phyloP scores from a whole-genome alignment of 2,329 filamentous ascomycete species.

The Helotiales sp. region DNA sequence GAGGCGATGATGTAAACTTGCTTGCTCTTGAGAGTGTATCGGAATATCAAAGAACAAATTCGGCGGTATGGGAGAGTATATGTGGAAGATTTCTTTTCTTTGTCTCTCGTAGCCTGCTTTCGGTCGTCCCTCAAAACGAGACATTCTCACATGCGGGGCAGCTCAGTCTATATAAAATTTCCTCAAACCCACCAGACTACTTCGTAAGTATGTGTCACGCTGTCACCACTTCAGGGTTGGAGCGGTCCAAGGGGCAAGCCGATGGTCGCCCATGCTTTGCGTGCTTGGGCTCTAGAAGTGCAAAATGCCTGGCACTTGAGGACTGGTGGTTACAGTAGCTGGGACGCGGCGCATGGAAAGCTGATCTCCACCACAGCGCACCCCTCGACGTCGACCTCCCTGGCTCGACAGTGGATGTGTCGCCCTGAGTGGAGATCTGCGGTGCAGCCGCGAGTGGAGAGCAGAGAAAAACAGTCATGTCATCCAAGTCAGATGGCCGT shows the following conservation, averaged over 20 bases:
- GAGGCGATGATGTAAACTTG: not conserved
- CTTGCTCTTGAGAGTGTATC: not conserved
- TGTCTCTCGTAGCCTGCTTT: conserved; percentile 8
- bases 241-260: conserved; percentile 4
- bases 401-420: not conserved
- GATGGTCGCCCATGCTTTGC: not conserved
- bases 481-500: not conserved
- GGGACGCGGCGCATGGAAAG: not conserved
- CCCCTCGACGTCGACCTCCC: not conserved
- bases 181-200: conserved; percentile 11
- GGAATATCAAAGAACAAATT: not conserved
- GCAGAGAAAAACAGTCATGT: not conserved
- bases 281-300: not conserved
- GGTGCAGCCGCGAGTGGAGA: not conserved
- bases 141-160: conserved; percentile 13
- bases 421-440: not conserved
- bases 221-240: conserved; percentile 17
- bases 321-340: not conserved
- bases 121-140: conserved; percentile 4
- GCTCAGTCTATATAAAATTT: conserved; percentile 9
- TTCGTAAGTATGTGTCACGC: conserved; percentile 26
- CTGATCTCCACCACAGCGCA: conserved; percentile 2
- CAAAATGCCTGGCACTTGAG: no score
- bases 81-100: conserved; percentile 2
- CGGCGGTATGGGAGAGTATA: not conserved